phyloP scores from a whole-genome alignment of 768 basidiomycete genomes.

The Albatrellus ellisii region DNA sequence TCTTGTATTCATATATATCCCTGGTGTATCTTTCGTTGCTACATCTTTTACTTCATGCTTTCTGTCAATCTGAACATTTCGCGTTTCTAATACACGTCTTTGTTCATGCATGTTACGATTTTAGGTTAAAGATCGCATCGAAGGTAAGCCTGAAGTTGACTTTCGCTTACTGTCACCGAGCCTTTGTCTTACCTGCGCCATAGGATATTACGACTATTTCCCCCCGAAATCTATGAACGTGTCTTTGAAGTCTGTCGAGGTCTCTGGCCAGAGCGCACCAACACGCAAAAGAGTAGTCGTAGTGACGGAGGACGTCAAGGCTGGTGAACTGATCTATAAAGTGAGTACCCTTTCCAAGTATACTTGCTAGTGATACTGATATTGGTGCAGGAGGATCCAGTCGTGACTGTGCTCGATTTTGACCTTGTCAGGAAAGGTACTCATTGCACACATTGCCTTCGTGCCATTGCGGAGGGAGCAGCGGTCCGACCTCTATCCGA shows the following conservation, averaged over 20 bases:
- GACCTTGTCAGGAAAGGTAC: conserved; percentile 58
- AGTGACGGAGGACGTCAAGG: conserved; percentile 50
- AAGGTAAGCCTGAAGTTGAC: conserved; percentile 47
- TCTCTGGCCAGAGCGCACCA: conserved; percentile 18
- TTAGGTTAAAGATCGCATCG: conserved; percentile 53
- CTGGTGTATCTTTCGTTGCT: conserved; percentile 15
- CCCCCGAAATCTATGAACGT: conserved; percentile 66
- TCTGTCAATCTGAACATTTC: too few relatives aligned
- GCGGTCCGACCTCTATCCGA: conserved; percentile 35
- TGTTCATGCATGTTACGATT: conserved; percentile 19
- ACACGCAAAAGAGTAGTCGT: conserved; percentile 36
- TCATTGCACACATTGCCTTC: conserved; percentile 65
- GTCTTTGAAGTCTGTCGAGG: conserved; percentile 30
- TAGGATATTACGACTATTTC: conserved; percentile 70
- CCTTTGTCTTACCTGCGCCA: conserved; percentile 13
- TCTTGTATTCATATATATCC: conserved; percentile 2
- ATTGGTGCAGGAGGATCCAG: conserved; percentile 51
- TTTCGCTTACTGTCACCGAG: conserved; percentile 14
- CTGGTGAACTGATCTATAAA: conserved; percentile 70
- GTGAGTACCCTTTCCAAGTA: conserved; percentile 22
- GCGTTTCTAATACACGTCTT: conserved; percentile 46
- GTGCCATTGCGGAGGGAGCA: conserved; percentile 33
- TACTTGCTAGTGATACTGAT: neutral
- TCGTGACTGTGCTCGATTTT: conserved; percentile 55
- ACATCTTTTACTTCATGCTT: conserved; percentile 9